A percentile compares a stretch with the other conserved stretches of the same genome.
Evolutionary conservation across 768 basidiomycete genomes (phyloP).

Genomic region (Obba rivulosa): DNA sequence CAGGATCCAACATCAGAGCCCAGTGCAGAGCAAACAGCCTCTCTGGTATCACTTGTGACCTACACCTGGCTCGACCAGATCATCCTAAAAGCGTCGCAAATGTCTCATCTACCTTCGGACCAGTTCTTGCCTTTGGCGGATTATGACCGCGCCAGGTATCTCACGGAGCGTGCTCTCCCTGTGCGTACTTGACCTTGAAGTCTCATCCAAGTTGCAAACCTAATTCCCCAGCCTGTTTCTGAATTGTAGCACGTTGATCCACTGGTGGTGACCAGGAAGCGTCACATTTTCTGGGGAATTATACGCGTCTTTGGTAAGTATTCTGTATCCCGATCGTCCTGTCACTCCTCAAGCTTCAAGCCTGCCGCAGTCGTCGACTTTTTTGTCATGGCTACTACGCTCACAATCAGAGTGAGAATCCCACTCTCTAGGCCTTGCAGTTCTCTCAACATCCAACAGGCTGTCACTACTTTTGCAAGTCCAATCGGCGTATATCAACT

Average conservation of each 20-base stretch:
- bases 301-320: constrained; percentile 17
- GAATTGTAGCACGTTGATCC: constrained; percentile 27
- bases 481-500: constrained; percentile 32
- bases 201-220: background rate
- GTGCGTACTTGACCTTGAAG: constrained; percentile 20
- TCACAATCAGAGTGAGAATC: no score
- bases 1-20: constrained; percentile 20
- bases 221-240: background rate
- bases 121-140: constrained; percentile 46
- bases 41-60: constrained; percentile 27
- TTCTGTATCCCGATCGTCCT: no score
- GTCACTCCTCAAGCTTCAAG: no score
- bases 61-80: constrained; percentile 54
- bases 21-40: constrained; percentile 28
- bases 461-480: constrained; percentile 19
- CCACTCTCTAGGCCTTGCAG: no score
- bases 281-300: constrained; percentile 23
- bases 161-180: constrained; percentile 29
- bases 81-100: constrained; percentile 37
- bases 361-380: no score
- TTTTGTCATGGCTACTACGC: no score
- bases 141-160: constrained; percentile 31
- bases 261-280: constrained; percentile 15
- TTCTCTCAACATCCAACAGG: constrained; percentile 3
- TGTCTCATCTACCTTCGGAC: constrained; percentile 39